phyloP scores from a whole-genome alignment of 495 filamentous ascomycete species.

The Trichocladium uniseriatum region DNA sequence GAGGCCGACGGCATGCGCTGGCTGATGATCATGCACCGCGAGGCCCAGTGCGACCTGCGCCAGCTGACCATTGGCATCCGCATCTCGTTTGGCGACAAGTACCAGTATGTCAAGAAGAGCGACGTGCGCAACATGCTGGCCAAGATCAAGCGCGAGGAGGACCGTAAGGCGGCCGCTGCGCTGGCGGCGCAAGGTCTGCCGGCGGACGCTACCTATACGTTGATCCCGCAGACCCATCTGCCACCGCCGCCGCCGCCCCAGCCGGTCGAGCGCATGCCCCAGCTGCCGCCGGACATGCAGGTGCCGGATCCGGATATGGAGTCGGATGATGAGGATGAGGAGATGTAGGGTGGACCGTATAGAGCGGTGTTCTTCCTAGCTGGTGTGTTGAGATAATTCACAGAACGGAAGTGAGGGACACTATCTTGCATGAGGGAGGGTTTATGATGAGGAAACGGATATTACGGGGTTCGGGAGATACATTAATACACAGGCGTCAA shows the following conservation, averaged over 20 bases:
- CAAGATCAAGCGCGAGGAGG: conserved; percentile 30
- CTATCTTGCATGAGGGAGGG: too few species aligned
- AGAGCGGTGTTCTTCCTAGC: too few species aligned
- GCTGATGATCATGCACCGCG: conserved; percentile 32
- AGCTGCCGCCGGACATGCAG: conserved; percentile 24
- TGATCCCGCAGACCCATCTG: conserved; percentile 21
- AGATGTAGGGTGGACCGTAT: too few species aligned
- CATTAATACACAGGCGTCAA: too few species aligned
- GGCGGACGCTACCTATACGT: conserved; percentile 17
- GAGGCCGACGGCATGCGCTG: conserved; percentile 26
- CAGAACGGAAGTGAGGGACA: too few species aligned
- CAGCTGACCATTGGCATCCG: conserved; percentile 30
- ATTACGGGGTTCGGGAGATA: too few species aligned
- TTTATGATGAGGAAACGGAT: too few species aligned
- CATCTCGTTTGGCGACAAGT: conserved; percentile 31
- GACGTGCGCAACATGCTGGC: conserved; percentile 28
- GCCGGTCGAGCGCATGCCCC: conserved; percentile 21
- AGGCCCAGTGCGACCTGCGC: conserved; percentile 24
- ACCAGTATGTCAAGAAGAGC: conserved; percentile 30
- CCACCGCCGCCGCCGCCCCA: conserved; percentile 20
- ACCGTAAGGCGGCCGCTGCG: conserved; percentile 19
- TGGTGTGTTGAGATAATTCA: too few species aligned
- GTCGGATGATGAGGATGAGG: conserved; percentile 25
- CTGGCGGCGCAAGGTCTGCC: conserved; percentile 20
- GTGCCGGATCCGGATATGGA: conserved; percentile 29